Evolutionary conservation across 2,329 filamentous ascomycete genomes (phyloP).

Genomic region (Aspergillus eucalypticola): DNA sequence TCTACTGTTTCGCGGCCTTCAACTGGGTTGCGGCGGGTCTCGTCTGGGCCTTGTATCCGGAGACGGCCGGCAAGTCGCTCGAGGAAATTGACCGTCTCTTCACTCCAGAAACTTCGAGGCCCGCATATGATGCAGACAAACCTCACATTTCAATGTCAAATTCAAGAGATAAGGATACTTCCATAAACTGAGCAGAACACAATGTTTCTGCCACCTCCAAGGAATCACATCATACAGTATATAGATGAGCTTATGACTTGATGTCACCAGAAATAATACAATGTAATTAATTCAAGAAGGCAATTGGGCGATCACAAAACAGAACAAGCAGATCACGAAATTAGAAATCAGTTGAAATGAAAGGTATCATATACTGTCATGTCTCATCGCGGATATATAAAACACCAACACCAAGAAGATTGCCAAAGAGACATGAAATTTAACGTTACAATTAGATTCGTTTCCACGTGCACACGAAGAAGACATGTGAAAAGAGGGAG

Average conservation of each 20-base stretch:
- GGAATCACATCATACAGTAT: not conserved
- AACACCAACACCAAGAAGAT: not conserved
- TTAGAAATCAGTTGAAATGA: not conserved
- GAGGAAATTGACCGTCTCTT: constrained; percentile 37
- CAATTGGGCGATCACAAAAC: not conserved
- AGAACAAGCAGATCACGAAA: not conserved
- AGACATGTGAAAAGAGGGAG: too few species aligned
- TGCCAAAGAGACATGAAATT: not conserved
- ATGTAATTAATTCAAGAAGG: too few species aligned
- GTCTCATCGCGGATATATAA: not conserved
- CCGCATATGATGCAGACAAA: not conserved
- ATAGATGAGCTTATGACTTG: not conserved
- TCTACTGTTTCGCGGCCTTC: constrained; percentile 53
- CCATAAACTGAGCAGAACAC: not conserved
- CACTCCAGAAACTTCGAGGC: not conserved
- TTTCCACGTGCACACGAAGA: too few species aligned
- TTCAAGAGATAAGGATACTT: not conserved
- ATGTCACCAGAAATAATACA: not conserved
- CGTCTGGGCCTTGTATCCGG: constrained; percentile 38
- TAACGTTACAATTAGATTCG: not conserved
- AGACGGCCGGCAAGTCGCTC: constrained; percentile 33
- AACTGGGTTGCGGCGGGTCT: constrained; percentile 46
- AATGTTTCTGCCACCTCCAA: not conserved
- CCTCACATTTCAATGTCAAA: not conserved
- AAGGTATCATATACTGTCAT: not conserved